Evolutionary conservation across 805 yeast genomes (phyloP), one percentile per base, ranked within the genome.

Genomic region (Candida parachauliodes): DNA sequence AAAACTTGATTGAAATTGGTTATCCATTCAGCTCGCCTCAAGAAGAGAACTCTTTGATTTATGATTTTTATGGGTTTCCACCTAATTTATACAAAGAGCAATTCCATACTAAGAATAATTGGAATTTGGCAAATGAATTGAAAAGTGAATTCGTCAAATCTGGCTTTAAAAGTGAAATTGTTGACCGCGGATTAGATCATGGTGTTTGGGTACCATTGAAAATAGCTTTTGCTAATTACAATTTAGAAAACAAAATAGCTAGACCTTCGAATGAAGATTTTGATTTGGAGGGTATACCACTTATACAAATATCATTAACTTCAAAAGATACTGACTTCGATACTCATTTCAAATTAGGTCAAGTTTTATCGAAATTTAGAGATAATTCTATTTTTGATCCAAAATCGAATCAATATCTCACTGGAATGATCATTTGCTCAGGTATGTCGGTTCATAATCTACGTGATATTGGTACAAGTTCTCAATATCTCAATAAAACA

Each of bases 361-460:
- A 72, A 43, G 69, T 65, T 0, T 59, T 85, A 35, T 51, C 71
- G 11, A 60, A 66, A 24, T 74, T 77, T 45, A 67, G 88, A 43
- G 62, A 68, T 2, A 57, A 74, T 35, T 40, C 47, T 35, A 43
- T 65, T 32, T 59, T 61, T 59, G 62, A 64, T 42, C 53, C 57
- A 16, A 32, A 36, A n/a, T 37, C 48, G 23, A 34, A 50, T 12
- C 46, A 44, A 29, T 48, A 59, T 39, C 46, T 61, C 20, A 48
- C 49, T n/a, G 70, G 71, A 3, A 26, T 77, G 39, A 61, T 85
- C 2, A 55, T 85, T 4, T 72, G 78, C 37, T 81, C 89, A 1
- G 95, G 95, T 3, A 81, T 83, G 85, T 69, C 87, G 5, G 93
- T 83, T 16, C 94, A 85, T 57, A 86, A 85, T 51, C 65, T 85